Evolutionary conservation across 345 rosid species (phyloP).

Genomic region (Camelina hispida): DNA sequence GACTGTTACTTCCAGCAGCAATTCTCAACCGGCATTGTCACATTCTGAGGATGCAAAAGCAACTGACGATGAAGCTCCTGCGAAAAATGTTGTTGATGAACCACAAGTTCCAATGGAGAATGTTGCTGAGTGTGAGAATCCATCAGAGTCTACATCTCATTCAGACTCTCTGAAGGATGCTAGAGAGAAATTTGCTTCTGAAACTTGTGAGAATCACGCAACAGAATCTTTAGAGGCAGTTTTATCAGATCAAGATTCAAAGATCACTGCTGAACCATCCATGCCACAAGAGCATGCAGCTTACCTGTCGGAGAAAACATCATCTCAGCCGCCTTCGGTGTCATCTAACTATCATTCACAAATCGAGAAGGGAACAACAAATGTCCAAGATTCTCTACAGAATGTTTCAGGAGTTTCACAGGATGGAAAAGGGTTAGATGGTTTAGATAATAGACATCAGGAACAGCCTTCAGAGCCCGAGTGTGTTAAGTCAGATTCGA

Average conservation of each 20-base stretch:
- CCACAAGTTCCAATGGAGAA: neutral
- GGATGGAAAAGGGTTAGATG: neutral
- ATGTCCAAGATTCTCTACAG: neutral
- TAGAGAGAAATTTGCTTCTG: neutral
- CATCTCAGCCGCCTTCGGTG: constrained; percentile 10
- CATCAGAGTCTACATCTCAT: constrained; percentile 27
- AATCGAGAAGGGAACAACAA: constrained; percentile 15
- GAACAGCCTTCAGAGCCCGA: constrained; percentile 11
- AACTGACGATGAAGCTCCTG: constrained; percentile 27
- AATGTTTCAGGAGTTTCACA: constrained; percentile 15
- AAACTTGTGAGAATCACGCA: constrained; percentile 21
- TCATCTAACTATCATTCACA: constrained; percentile 12
- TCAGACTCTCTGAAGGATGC: constrained; percentile 21
- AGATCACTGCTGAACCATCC: constrained; percentile 15
- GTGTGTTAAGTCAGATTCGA: neutral
- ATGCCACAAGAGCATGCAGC: constrained; percentile 17
- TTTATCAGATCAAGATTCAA: constrained; percentile 19
- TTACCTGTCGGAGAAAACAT: constrained; percentile 5
- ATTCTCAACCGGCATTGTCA: constrained; percentile 1
- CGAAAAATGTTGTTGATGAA: neutral
- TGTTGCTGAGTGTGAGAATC: constrained; percentile 24
- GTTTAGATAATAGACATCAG: constrained; percentile 14
- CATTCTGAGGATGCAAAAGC: constrained; percentile 29
- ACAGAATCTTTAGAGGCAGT: constrained; percentile 3
- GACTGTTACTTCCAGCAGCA: constrained; percentile 19